These are phyloP conservation scores for Fusarium liriodendri DNA, from an alignment of 2,329 filamentous ascomycete genomes.

Conservation along the genomic window DNA sequence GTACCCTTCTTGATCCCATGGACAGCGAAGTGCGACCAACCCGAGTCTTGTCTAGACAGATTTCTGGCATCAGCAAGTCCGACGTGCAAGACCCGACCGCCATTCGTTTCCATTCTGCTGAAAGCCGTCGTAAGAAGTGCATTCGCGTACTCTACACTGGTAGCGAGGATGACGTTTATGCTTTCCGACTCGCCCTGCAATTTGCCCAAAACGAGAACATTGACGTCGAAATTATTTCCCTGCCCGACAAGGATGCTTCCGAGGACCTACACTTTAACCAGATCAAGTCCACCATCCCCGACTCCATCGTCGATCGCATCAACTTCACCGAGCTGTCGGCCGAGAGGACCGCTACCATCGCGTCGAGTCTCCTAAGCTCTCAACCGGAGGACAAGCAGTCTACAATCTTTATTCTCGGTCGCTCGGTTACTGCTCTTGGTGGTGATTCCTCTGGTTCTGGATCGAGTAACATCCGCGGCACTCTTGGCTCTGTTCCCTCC, in stretches of 20 bases:
- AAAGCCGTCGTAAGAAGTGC: constrained; percentile 63
- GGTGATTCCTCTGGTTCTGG: constrained; percentile 2
- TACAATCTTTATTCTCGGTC: constrained; percentile 18
- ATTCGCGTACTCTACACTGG: constrained; percentile 90
- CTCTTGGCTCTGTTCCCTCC: constrained; percentile 10
- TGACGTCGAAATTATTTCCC: constrained; percentile 11
- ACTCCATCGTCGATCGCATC: background rate
- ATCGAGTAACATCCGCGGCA: background rate
- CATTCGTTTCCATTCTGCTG: constrained; percentile 21
- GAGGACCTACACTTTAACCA: constrained; percentile 7
- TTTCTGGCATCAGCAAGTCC: constrained; percentile 9
- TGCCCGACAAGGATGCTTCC: background rate
- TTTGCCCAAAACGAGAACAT: constrained; percentile 72
- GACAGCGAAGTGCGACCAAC: background rate
- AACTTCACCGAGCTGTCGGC: constrained; percentile 22
- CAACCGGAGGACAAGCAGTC: constrained; percentile 8
- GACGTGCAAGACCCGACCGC: constrained; percentile 8
- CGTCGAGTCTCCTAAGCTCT: background rate
- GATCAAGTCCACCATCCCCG: constrained; percentile 12
- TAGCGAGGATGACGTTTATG: constrained; percentile 82
- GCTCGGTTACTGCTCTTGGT: background rate
- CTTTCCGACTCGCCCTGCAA: constrained; percentile 83
- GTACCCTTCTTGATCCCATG: constrained; percentile 17
- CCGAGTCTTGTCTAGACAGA: constrained; percentile 8
- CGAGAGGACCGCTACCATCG: constrained; percentile 13